phyloP scores from a whole-genome alignment of 768 basidiomycete species.

The Boletus tylopilopsis region DNA sequence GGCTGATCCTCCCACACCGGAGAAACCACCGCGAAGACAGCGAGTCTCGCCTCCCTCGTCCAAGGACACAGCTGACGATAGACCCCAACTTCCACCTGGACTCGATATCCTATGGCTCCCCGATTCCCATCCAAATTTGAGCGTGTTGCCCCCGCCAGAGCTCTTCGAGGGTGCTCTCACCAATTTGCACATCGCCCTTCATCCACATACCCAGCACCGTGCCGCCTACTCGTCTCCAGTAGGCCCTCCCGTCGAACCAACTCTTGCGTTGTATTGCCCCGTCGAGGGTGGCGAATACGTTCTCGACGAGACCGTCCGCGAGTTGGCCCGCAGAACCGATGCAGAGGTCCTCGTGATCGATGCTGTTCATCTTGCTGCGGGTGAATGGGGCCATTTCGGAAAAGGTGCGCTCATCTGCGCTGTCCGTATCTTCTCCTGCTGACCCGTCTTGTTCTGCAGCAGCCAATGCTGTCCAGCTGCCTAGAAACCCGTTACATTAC shows the following conservation, averaged over 20 bases:
- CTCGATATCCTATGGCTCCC: conserved; percentile 68
- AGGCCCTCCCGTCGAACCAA: conserved; percentile 66
- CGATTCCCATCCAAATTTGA: conserved; percentile 25
- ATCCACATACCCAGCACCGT: conserved; percentile 77
- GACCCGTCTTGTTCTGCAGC: conserved; percentile 39
- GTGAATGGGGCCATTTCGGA: conserved; percentile 85
- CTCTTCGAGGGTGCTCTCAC: conserved; percentile 74
- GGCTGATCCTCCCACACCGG: conserved; percentile 20
- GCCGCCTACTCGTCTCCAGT: conserved; percentile 55
- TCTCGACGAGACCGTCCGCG: conserved; percentile 72
- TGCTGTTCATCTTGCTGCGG: conserved; percentile 77
- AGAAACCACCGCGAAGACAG: conserved; percentile 25
- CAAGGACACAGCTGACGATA: conserved; percentile 26
- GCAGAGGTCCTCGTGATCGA: conserved; percentile 86
- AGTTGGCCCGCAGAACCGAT: conserved; percentile 66
- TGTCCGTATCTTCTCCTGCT: conserved; percentile 1
- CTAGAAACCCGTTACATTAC: conserved; percentile 76
- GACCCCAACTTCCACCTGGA: conserved; percentile 49
- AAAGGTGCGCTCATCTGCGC: conserved; percentile 45
- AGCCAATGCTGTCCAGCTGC: conserved; percentile 62
- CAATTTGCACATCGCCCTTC: conserved; percentile 71
- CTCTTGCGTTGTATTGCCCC: conserved; percentile 83
- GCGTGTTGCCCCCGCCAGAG: conserved; percentile 62
- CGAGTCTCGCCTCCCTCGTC: conserved; percentile 3
- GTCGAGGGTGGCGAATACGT: conserved; percentile 79